phyloP scores from a whole-genome alignment of 257 asterid genomes.

The Primulina eburnea region DNA sequence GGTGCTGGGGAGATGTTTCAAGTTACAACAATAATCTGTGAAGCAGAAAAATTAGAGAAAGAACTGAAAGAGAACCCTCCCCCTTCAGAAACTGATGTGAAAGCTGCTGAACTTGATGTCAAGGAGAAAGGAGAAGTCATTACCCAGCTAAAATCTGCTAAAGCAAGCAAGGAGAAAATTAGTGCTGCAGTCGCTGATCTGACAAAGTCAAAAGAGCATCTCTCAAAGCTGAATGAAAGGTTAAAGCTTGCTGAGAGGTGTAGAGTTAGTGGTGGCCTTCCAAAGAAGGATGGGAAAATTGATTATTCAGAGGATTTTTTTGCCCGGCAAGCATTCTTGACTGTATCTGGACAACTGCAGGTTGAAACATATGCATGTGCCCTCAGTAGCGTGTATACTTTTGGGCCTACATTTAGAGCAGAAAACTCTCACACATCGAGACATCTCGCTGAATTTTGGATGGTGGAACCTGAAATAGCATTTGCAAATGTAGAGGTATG shows the following conservation, averaged over 20 bases:
- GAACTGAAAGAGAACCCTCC: conserved; percentile 69
- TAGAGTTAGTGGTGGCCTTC: conserved; percentile 60
- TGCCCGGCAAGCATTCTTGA: conserved; percentile 86
- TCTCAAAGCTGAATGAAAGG: conserved; percentile 56
- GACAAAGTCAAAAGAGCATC: conserved; percentile 65
- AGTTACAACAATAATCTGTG: conserved; percentile 70
- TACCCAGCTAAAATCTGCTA: conserved; percentile 61
- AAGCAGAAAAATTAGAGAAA: conserved; percentile 75
- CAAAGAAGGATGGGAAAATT: conserved; percentile 74
- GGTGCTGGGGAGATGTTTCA: conserved; percentile 99
- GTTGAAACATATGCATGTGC: conserved; percentile 94
- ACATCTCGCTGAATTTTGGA: conserved; percentile 97
- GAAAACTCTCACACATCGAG: conserved; percentile 91
- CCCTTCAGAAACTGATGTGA: conserved; percentile 62
- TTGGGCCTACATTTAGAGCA: conserved; percentile 96
- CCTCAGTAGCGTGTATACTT: conserved; percentile 85
- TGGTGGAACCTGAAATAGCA: conserved; percentile 98
- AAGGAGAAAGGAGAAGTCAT: conserved; percentile 81
- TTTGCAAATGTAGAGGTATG: conserved; percentile 86
- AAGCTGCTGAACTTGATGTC: conserved; percentile 57
- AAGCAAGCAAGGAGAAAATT: conserved; percentile 58
- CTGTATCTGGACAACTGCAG: conserved; percentile 97
- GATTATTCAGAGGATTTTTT: conserved; percentile 86
- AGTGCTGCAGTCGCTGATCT: conserved; percentile 68
- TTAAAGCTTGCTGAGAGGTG: conserved; percentile 56